Evolutionary conservation across 441 rosid species (phyloP), one percentile per base, ranked within the genome.

Genomic region (Adansonia rubrostipa): DNA sequence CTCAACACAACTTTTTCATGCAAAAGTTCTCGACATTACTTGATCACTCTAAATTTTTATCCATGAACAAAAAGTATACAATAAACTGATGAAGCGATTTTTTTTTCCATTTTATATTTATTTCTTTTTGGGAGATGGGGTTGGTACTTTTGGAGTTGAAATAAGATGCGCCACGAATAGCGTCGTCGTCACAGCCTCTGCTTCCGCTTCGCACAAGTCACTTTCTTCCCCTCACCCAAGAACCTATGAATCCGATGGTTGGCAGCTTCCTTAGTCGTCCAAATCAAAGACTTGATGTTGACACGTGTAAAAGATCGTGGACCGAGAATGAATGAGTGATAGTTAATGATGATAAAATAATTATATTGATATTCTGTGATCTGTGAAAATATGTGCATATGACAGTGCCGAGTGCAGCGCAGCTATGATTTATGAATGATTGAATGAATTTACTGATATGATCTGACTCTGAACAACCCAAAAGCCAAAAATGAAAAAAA

Each of bases 341-440:
- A 76, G 82, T 33, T 86, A 89, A 89, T 89, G 92, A 89, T 87
- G 89, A 74, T 56, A 54, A 81, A 82, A 89, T 87, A 82, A 86
- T 87, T 71, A 77, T 77, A 77, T 83, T 82, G 85, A 87, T 86
- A 84, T 84, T 87, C 88, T 78, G 56, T 15, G 54, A 33, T 9
- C 33, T 71, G 20, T 68, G 73, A 19, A 45, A 20, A 54, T 33
- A 53, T 2, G 66, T 61, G 66, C 66, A 24, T 61, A 61, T 54
- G 62, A 71, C 63, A 13, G 73, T 71, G 60, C 71, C 54, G 69
- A 1, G n/a, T 24, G 28, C 28, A 24, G 28, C 13, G 63, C 47
- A 47, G 64, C 66, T 36, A 47, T 45, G 71, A 33, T 44, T 53
- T 53, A 17, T 67, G 53, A 45, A 63, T 78, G 73, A 53, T 64